Conservation (phyloP, 2,329 filamentous ascomycete species). For the Claviceps cyperi region DNA sequence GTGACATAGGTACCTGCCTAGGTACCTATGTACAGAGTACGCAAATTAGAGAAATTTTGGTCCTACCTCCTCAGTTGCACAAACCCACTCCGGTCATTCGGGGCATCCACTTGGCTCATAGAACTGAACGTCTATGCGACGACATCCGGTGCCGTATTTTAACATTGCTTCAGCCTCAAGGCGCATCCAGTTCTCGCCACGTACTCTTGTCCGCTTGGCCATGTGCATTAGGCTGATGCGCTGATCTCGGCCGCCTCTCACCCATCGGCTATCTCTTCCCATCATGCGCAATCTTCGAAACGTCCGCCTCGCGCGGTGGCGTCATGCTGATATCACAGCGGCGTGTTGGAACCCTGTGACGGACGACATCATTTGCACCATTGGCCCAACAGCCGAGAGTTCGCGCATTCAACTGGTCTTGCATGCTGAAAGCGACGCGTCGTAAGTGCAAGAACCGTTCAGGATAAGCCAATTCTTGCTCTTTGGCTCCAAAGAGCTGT, state of each 20-base stretch:
- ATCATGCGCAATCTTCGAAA: conserved; percentile 80
- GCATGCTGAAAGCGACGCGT: conserved; percentile 28
- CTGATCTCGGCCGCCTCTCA: not conserved
- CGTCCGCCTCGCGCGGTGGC: conserved; percentile 54
- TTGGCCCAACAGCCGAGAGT: conserved; percentile 61
- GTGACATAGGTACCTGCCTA: too few species aligned
- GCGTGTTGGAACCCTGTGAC: conserved; percentile 73
- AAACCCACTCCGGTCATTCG: not conserved
- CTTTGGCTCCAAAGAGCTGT: not conserved
- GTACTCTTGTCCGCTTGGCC: not conserved
- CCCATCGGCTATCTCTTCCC: not conserved
- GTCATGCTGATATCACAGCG: conserved; percentile 51
- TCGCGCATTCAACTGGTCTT: conserved; percentile 59
- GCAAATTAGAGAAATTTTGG: too few species aligned
- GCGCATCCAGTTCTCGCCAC: not conserved
- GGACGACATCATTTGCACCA: conserved; percentile 66
- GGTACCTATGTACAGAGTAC: too few species aligned
- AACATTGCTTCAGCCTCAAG: not conserved
- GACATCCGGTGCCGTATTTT: not conserved
- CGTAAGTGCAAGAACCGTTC: conserved; percentile 2
- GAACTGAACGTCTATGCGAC: not conserved
- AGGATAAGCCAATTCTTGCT: not conserved
- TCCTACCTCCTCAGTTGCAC: not conserved
- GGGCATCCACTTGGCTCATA: not conserved
- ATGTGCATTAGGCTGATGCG: conserved; percentile 1